Conservation (phyloP, 2,329 filamentous ascomycete species). For the Neonectria faginata region DNA sequence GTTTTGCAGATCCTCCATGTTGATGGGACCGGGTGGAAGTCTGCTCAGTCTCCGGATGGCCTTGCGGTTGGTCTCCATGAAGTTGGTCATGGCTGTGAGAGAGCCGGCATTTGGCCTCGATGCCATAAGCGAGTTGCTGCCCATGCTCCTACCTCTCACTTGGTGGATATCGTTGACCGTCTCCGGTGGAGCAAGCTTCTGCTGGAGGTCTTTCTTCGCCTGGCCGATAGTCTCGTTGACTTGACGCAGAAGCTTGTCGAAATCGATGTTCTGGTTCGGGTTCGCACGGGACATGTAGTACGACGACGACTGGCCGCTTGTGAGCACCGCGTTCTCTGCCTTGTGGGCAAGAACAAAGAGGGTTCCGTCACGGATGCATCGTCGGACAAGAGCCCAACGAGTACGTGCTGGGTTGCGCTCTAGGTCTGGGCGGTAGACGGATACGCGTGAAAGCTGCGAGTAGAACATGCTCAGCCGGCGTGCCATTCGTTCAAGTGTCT, state of each 20-base stretch:
- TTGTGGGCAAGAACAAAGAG: constrained; percentile 62
- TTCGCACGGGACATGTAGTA: constrained; percentile 33
- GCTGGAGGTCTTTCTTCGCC: neutral
- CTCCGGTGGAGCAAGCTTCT: neutral
- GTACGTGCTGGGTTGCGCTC: constrained; percentile 65
- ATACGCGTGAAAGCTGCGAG: constrained; percentile 60
- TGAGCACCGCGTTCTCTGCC: constrained; percentile 30
- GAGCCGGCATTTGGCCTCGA: constrained; percentile 26
- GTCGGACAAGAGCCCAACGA: constrained; percentile 62
- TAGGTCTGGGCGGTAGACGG: constrained; percentile 63
- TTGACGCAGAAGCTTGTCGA: constrained; percentile 37
- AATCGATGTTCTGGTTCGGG: constrained; percentile 33
- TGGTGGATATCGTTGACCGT: constrained; percentile 35
- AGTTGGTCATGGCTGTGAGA: constrained; percentile 26
- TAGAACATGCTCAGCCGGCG: constrained; percentile 65
- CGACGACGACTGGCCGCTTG: constrained; percentile 11
- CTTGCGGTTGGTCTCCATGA: constrained; percentile 37
- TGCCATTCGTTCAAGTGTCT: constrained; percentile 65
- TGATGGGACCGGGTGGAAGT: constrained; percentile 24
- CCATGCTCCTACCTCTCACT: constrained; percentile 3
- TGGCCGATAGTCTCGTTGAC: constrained; percentile 30
- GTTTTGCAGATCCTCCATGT: constrained; percentile 19
- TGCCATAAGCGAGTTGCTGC: constrained; percentile 1
- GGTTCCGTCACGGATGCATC: constrained; percentile 61
- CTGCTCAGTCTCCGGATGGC: constrained; percentile 33